Base-by-base conservation (phyloP, 2,329 filamentous ascomycete genomes). In the Penicillium decumbens region DNA sequence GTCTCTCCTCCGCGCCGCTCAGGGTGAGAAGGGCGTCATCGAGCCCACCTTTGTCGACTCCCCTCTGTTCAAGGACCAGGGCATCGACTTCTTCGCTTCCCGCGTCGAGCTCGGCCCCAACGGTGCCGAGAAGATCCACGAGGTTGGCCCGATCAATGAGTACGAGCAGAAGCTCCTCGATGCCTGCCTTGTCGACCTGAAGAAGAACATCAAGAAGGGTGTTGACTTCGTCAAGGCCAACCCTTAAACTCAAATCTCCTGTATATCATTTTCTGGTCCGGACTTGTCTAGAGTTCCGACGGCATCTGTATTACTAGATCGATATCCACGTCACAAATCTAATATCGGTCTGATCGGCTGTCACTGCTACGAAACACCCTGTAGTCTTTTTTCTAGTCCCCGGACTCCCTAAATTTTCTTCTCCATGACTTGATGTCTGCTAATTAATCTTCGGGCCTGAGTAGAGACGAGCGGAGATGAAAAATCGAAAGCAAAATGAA, bases 11-110 rank as follows among this genome's bases (percentile, higher is more conserved):
- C 91, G 89, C 76, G 93, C 93, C 66, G 79, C 87, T 52, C 84
- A 95, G 75, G 93, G 93, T 72, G 85, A 95, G 83, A 93, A 91
- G 84, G 89, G 89, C 71, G 87, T 98, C 65, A 73, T 95, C 61
- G 93, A 98, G 85, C 91, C 91, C 64, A 91, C 92, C 57, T 98
- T 95, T 67, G 91, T 98, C 69, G 90, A 98, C 77, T 92, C 87
- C 72, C 91, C 92, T 58, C 84, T 97, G 63, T 97, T 89, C 88
- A 96, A 96, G 87, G 90, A 96, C 79, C 87, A 95, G 80, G 93
- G 92, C 69, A 83, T 95, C 67, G 88, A 95, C 54, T 98, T 95
- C 88, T 98, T 98, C 80, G 87, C 89, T 71, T 91, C 87, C 77
- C 86, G 84, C 75, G 88, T 98, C 70, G 89, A 95, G 81, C 88